Evolutionary conservation across 2,329 filamentous ascomycete species (phyloP).

Genomic region (Westerdykella sp.): DNA sequence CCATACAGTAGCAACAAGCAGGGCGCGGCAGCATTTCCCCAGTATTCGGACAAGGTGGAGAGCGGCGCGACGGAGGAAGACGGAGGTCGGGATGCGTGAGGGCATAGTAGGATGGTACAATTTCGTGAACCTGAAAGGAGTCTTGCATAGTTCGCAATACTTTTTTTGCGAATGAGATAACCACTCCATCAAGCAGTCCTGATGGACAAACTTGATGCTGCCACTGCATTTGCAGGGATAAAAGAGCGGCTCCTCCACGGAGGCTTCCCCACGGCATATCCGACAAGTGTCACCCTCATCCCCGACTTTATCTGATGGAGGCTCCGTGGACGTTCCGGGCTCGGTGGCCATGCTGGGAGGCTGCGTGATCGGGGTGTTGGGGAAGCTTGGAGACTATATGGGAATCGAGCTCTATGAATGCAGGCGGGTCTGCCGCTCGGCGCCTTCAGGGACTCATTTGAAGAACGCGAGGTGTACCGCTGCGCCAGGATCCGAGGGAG

Average conservation of each 20-base stretch:
- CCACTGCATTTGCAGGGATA: constrained; percentile 98
- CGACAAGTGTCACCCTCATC: constrained; percentile 78
- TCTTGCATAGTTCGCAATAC: constrained; percentile 99
- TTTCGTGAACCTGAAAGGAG: constrained; percentile 95
- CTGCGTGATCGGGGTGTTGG: constrained; percentile 1
- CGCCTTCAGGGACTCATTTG: constrained; percentile 24
- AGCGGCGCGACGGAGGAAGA: constrained; percentile 74
- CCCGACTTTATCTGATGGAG: constrained; percentile 13
- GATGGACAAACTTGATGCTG: constrained; percentile 97
- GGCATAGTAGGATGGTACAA: constrained; percentile 96
- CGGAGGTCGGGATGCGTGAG: constrained; percentile 65
- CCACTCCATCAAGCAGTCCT: constrained; percentile 98
- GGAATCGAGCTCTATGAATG: constrained; percentile 1
- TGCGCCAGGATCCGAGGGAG: too few species aligned
- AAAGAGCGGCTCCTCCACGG: constrained; percentile 77
- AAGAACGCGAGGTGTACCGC: neutral
- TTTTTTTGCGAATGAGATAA: constrained; percentile 98
- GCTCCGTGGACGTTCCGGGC: constrained; percentile 10
- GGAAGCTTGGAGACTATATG: neutral
- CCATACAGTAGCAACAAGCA: constrained; percentile 81
- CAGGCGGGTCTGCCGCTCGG: constrained; percentile 17
- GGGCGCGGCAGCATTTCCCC: constrained; percentile 69
- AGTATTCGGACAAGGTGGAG: constrained; percentile 67
- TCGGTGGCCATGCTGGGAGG: constrained; percentile 18
- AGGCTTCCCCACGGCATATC: constrained; percentile 89